Evolutionary conservation across 441 rosid genomes (phyloP), one percentile per base, ranked within the genome.

Genomic region (Euphorbia celastroides): DNA sequence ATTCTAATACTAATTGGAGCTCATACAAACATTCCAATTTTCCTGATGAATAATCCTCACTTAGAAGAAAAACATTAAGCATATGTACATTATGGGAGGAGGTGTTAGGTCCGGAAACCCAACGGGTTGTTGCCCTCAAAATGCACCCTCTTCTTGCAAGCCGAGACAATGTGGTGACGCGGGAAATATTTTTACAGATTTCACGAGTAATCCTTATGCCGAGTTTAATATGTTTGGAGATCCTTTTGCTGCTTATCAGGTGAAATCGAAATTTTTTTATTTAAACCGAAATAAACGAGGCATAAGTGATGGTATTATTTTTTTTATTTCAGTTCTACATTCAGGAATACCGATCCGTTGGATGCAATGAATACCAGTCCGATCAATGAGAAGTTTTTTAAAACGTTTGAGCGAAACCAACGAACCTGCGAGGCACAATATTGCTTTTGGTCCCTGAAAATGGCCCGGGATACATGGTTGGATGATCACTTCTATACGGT

Each of bases 301-400:
- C n/a, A 44, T n/a, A n/a, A n/a, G n/a, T n/a, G n/a, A n/a, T n/a
- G n/a, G n/a, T n/a, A n/a, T n/a, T n/a, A n/a, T n/a, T 13, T 0
- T 64, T 55, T 50, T 41, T 66, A 1, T 66, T 70, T 75, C 90
- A 97, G 97, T 93, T 60, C 61, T 90, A 59, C 97, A 90, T 75
- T 90, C 96, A 32, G 97, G 97, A 72, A 75, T 93, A 62, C 92
- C 97, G 0, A 22, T 93, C 96, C 97, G 2, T 72, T 93, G 41
- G 98, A 93, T 80, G 98, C 97, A 60, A 93, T 97, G 14, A 88
- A 90, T 74, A 90, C 93, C 10, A 87, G 90, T 69, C 93, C 96
- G 0, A 55, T 78, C 32, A 80, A 20, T 71, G 31, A 82, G 75
- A 56, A 80, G 5, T 93, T 93, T 79, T 90, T 82, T 26, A 44